Evolutionary conservation across 2,329 filamentous ascomycete genomes (phyloP).

Genomic region (Sclerotinia borealis): DNA sequence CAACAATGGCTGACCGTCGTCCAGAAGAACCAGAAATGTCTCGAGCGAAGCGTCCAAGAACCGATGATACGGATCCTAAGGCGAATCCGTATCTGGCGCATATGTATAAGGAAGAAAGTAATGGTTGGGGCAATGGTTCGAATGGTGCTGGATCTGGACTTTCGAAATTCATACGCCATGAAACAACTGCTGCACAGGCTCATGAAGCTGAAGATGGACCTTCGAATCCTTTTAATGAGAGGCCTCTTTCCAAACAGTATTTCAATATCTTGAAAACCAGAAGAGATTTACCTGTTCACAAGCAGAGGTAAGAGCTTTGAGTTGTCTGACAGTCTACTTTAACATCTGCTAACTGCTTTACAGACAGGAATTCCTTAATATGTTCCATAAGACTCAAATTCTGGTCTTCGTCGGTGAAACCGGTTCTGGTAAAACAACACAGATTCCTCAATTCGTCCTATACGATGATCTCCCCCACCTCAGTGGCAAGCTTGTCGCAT

Average conservation of each 20-base stretch:
- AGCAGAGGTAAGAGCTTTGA: conserved; percentile 60
- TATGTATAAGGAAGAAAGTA: conserved; percentile 56
- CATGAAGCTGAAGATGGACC: conserved; percentile 71
- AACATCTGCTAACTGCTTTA: conserved; percentile 17
- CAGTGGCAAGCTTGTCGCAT: conserved; percentile 84
- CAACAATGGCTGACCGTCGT: conserved; percentile 51
- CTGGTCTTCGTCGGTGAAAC: conserved; percentile 98
- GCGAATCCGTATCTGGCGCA: conserved; percentile 90
- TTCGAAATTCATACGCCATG: conserved; percentile 62
- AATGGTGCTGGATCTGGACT: conserved; percentile 34
- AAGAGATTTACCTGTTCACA: conserved; percentile 82
- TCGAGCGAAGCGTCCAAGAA: conserved; percentile 42
- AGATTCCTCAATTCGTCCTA: conserved; percentile 97
- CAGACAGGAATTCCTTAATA: conserved; percentile 83
- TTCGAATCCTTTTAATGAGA: conserved; percentile 77
- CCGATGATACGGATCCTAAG: conserved; percentile 41
- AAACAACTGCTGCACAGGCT: conserved; percentile 73
- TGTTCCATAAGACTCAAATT: conserved; percentile 92
- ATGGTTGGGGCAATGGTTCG: conserved; percentile 31
- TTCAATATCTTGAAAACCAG: conserved; percentile 81
- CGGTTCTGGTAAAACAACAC: conserved; percentile 97
- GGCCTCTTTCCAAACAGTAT: conserved; percentile 73
- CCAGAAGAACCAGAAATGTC: conserved; percentile 43
- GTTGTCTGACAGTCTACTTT: background rate
- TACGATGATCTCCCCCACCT: conserved; percentile 91